A percentile compares a stretch with the other conserved stretches of the same genome.
These are phyloP conservation scores for Capronia coronata DNA, from an alignment of 2,329 filamentous ascomycete species.

Conservation along the genomic window DNA sequence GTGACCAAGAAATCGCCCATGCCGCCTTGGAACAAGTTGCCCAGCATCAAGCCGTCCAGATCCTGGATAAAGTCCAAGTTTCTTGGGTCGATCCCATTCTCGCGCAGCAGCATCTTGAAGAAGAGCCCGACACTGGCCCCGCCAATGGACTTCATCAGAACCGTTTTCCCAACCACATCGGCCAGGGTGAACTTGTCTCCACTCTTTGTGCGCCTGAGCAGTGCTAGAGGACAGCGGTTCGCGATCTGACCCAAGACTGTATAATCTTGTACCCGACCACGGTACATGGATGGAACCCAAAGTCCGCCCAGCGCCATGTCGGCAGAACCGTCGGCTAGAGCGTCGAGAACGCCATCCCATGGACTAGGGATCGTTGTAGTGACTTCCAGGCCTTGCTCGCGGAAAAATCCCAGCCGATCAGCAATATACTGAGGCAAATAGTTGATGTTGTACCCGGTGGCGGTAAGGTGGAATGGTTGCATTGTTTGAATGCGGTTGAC, in stretches of 20 bases:
- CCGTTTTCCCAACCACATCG: constrained; percentile 8
- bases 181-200: constrained; percentile 6
- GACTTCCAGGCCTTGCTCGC: constrained; percentile 9
- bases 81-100: constrained; percentile 12
- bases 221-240: constrained; percentile 14
- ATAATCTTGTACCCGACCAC: constrained; percentile 10
- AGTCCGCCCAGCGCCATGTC: constrained; percentile 16
- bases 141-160: constrained; percentile 14
- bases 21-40: constrained; percentile 14
- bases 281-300: constrained; percentile 21
- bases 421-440: constrained; percentile 14
- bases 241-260: constrained; percentile 16
- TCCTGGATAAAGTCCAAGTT: constrained; percentile 14
- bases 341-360: constrained; percentile 14
- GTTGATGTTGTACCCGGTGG: constrained; percentile 12
- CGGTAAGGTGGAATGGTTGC: constrained; percentile 10
- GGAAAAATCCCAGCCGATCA: constrained; percentile 8
- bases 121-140: constrained; percentile 16
- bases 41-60: constrained; percentile 14
- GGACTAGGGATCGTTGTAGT: constrained; percentile 5
- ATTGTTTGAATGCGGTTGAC: constrained; percentile 19
- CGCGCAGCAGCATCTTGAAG: constrained; percentile 18
- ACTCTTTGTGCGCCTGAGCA: constrained; percentile 3
- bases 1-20: constrained; percentile 14
- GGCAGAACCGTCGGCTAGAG: constrained; percentile 13